Evolutionary conservation across 352 stramenopile genomes (phyloP).

Genomic region (Globisporangium nagaii): DNA sequence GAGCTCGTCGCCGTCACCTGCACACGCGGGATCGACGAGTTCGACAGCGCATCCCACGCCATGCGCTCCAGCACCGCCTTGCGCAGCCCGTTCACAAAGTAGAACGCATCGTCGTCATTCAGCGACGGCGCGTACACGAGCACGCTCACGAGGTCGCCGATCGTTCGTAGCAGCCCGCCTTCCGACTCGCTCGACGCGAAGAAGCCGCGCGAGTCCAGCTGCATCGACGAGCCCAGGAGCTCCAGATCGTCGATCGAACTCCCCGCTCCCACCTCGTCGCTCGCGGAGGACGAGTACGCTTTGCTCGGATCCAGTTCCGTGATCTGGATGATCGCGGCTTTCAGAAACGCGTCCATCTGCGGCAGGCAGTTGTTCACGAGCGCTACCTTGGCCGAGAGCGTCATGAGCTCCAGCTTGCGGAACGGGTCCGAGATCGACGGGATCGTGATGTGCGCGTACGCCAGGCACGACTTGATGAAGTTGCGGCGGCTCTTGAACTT

Average conservation of each 20-base stretch:
- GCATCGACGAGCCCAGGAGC: neutral
- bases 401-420: constrained; percentile 60
- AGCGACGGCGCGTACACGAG: constrained; percentile 74
- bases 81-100: constrained; percentile 72
- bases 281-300: neutral
- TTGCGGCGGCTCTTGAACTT: constrained; percentile 30
- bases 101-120: constrained; percentile 80
- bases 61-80: constrained; percentile 69
- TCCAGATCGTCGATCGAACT: constrained; percentile 4
- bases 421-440: constrained; percentile 57
- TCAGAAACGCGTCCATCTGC: constrained; percentile 85
- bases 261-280: neutral
- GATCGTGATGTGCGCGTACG: constrained; percentile 88
- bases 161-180: constrained; percentile 18
- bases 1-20: constrained; percentile 9
- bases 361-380: constrained; percentile 69
- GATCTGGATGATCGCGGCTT: constrained; percentile 70
- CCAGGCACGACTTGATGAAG: constrained; percentile 88
- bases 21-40: constrained; percentile 1
- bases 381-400: constrained; percentile 58
- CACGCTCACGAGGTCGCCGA: constrained; percentile 51
- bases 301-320: constrained; percentile 48
- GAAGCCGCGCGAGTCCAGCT: neutral
- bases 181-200: neutral
- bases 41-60: constrained; percentile 11